Percentiles rank a stretch among this genome's conserved stretches.
phyloP scores from a whole-genome alignment of 371 early-diverging fungal species.

The Apophysomyces variabilis region DNA sequence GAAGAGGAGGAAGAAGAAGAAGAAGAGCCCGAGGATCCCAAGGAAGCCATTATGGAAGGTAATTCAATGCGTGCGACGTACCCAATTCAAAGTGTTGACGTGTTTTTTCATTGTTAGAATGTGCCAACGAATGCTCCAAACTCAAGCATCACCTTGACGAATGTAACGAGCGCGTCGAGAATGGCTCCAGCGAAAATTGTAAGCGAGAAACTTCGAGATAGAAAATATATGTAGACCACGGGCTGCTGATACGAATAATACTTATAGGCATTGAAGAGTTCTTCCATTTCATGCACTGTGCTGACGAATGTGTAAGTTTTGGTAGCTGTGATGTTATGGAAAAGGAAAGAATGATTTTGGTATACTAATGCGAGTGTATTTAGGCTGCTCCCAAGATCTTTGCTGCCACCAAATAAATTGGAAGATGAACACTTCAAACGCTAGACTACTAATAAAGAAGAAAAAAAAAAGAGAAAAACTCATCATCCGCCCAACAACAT shows the following conservation, averaged over 20 bases:
- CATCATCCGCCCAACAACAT: neutral
- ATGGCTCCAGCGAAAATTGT: slow-evolving; percentile 60
- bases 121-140: slow-evolving; percentile 48
- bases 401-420: slow-evolving; percentile 46
- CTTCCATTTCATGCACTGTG: slow-evolving; percentile 65
- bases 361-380: slow-evolving; percentile 5
- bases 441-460: slow-evolving; percentile 5
- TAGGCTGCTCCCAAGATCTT: slow-evolving; percentile 59
- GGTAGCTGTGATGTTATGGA: neutral
- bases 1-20: slow-evolving; percentile 45
- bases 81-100: neutral
- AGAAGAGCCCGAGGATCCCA: slow-evolving; percentile 54
- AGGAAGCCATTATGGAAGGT: slow-evolving; percentile 55
- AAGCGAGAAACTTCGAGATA: slow-evolving; percentile 15
- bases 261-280: slow-evolving; percentile 60
- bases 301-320: slow-evolving; percentile 59
- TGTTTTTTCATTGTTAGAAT: slow-evolving; percentile 29
- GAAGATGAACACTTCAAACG: slow-evolving; percentile 1
- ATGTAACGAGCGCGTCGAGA: slow-evolving; percentile 62
- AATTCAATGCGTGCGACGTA: slow-evolving; percentile 10
- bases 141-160: slow-evolving; percentile 61
- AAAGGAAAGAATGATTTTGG: neutral
- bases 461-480: neutral
- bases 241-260: neutral
- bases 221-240: neutral